A percentile compares a stretch with the other conserved stretches of the same genome.
Conservation (phyloP, 2,329 filamentous ascomycete genomes). For the Phialocephala sp. region DNA sequence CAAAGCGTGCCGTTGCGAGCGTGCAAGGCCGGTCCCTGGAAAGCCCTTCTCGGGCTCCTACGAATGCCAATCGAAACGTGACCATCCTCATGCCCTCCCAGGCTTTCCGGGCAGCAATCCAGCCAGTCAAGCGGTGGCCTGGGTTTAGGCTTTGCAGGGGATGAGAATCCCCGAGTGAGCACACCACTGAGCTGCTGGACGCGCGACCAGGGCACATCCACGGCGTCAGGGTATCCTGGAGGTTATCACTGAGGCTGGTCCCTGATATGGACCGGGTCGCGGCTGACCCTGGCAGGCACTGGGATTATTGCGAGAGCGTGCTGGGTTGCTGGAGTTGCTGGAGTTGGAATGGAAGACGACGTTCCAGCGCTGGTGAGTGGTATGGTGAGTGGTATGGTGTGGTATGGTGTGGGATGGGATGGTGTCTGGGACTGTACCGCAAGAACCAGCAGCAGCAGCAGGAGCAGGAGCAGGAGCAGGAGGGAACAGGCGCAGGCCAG, state of each 20-base stretch:
- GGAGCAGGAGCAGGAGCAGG: background rate
- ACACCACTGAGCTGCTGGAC: background rate
- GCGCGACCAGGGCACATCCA: background rate
- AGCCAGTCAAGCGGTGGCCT: background rate
- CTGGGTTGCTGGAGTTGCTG: slow-evolving; percentile 5
- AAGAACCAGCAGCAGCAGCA: background rate
- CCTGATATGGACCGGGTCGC: slow-evolving; percentile 2
- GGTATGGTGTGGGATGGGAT: no score
- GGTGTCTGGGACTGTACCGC: background rate
- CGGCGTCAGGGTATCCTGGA: background rate
- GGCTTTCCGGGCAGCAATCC: background rate
- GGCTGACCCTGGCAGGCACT: background rate
- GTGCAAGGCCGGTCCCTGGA: background rate
- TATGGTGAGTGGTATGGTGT: no score
- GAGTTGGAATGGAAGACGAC: slow-evolving; percentile 7
- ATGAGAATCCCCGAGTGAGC: background rate
- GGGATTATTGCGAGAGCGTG: background rate
- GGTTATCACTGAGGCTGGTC: slow-evolving; percentile 5
- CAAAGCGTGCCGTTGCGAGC: slow-evolving; percentile 31
- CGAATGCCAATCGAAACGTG: slow-evolving; percentile 11
- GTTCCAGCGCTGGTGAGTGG: slow-evolving; percentile 2
- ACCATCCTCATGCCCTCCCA: background rate
- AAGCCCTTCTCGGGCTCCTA: background rate
- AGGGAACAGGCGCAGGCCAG: background rate
- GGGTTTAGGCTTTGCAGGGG: background rate